These are phyloP conservation scores for Camellia japonica DNA, from an alignment of 148 eudicot species.

Conservation along the genomic window DNA sequence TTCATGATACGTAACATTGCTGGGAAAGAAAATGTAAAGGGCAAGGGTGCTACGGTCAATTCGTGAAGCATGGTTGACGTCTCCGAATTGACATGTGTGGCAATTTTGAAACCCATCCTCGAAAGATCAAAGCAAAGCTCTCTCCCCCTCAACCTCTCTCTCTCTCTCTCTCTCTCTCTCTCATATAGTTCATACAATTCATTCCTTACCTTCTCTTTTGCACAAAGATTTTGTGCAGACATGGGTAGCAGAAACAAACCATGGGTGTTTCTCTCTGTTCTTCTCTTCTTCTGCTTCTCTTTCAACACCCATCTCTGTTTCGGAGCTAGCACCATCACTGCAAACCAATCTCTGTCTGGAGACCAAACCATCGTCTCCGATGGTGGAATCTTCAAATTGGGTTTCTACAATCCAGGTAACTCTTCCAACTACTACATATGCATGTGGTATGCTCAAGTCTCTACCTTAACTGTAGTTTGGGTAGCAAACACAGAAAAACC, in stretches of 20 bases:
- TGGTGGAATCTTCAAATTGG: conserved; percentile 34
- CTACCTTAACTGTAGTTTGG: conserved; percentile 36
- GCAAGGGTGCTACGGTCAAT: too few relatives aligned
- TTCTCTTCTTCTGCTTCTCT: conserved; percentile 13
- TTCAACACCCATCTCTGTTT: conserved; percentile 8
- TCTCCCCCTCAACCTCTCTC: neutral
- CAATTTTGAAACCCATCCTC: too few relatives aligned
- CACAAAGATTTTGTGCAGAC: neutral
- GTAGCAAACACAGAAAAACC: conserved; percentile 49
- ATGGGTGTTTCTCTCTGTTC: conserved; percentile 1
- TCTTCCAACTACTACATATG: conserved; percentile 47
- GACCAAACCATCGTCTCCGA: conserved; percentile 38
- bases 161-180: neutral
- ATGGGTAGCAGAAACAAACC: conserved; percentile 7
- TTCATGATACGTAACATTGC: too few relatives aligned
- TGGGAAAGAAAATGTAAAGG: too few relatives aligned
- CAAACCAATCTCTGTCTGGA: conserved; percentile 35
- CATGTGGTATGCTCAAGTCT: conserved; percentile 38
- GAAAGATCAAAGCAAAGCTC: neutral
- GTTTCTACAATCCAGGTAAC: conserved; percentile 42
- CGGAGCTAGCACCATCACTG: conserved; percentile 37
- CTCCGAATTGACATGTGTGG: too few relatives aligned
- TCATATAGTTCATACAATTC: neutral
- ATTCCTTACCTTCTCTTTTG: neutral
- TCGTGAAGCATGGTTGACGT: too few relatives aligned